Percentiles rank a stretch among this genome's conserved stretches.
Conservation (phyloP, 768 basidiomycete species). For the Hortiboletus campestris region DNA sequence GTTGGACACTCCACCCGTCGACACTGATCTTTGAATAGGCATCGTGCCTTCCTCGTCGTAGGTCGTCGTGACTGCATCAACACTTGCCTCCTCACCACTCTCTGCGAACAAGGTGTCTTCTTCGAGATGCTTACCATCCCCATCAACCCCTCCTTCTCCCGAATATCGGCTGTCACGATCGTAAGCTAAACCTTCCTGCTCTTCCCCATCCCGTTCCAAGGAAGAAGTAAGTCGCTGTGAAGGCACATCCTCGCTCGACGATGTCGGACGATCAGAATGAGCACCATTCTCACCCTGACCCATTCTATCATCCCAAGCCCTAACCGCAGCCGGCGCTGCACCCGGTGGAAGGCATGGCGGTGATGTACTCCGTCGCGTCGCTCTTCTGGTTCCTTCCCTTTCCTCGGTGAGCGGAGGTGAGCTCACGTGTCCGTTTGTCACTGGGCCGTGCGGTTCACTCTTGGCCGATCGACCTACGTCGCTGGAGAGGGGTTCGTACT, state of each 20-base stretch:
- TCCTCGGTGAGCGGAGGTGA: constrained; percentile 9
- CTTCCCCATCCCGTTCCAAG: constrained; percentile 30
- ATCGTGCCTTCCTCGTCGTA: constrained; percentile 1
- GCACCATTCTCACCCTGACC: constrained; percentile 32
- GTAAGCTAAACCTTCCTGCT: constrained; percentile 25
- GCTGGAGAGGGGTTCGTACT: constrained; percentile 32
- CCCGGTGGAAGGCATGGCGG: constrained; percentile 44
- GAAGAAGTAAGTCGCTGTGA: constrained; percentile 35
- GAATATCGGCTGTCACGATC: constrained; percentile 19
- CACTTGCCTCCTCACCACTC: constrained; percentile 5
- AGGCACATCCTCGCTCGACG: constrained; percentile 34
- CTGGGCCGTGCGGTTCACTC: constrained; percentile 21
- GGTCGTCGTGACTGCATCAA: neutral
- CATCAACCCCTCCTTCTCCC: neutral
- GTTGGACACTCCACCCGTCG: constrained; percentile 1
- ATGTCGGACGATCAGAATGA: constrained; percentile 30
- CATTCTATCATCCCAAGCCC: constrained; percentile 36
- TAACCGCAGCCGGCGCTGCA: constrained; percentile 38
- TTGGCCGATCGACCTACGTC: neutral
- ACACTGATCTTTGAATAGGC: constrained; percentile 8
- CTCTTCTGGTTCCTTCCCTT: constrained; percentile 22
- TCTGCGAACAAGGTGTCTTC: constrained; percentile 13
- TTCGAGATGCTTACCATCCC: constrained; percentile 14
- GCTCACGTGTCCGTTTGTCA: constrained; percentile 14
- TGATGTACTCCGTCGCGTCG: constrained; percentile 31